Percentiles rank a stretch among this genome's conserved stretches.
Evolutionary conservation across 106 monocot species (phyloP).

Genomic region (Platanthera guangdongensis): DNA sequence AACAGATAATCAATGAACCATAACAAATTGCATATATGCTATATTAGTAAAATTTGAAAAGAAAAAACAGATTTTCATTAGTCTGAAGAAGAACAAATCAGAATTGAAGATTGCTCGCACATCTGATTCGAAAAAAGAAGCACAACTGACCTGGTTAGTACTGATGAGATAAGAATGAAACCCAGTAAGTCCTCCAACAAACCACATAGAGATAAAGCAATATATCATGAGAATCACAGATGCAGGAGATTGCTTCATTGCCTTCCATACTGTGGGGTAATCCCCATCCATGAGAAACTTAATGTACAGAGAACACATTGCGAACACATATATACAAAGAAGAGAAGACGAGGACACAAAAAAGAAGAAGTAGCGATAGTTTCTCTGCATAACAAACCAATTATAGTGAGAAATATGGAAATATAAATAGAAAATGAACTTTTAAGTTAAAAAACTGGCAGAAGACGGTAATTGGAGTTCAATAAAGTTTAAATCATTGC

Average conservation of each 20-base stretch:
- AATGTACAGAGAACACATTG: constrained; percentile 68
- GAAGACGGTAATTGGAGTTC: not conserved
- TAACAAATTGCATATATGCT: not conserved
- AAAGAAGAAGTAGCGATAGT: constrained; percentile 81
- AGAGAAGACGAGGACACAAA: constrained; percentile 64
- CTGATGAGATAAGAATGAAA: constrained; percentile 82
- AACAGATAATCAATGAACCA: not conserved
- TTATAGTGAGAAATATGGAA: not conserved
- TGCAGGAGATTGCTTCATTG: constrained; percentile 70
- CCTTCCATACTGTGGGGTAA: constrained; percentile 79
- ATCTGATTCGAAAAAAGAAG: not conserved
- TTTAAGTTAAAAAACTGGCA: not conserved
- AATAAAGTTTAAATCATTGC: not conserved
- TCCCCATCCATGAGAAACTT: constrained; percentile 77
- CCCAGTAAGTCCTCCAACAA: constrained; percentile 84
- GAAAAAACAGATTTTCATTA: not conserved
- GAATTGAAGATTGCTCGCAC: not conserved
- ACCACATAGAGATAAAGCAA: constrained; percentile 73
- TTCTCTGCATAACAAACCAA: constrained; percentile 40
- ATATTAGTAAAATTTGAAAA: not conserved
- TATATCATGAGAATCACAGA: constrained; percentile 63
- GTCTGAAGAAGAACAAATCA: not conserved
- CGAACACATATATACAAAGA: constrained; percentile 79
- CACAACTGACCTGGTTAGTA: constrained; percentile 64
- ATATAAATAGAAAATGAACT: not conserved